Conservation (phyloP, 2,329 filamentous ascomycete species). For the Alternaria sp. region DNA sequence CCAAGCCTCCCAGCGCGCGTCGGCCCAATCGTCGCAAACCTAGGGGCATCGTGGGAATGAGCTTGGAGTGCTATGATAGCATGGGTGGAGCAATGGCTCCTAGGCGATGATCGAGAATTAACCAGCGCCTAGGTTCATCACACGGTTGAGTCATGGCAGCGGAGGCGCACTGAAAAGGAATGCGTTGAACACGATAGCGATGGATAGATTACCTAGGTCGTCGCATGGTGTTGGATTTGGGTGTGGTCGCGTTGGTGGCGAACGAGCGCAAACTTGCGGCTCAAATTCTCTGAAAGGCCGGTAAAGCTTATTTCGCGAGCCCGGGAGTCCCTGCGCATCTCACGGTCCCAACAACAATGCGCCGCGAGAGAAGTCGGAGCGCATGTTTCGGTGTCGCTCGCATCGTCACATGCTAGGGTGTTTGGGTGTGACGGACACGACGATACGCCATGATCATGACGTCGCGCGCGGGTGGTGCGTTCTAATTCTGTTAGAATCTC, state of each 20-base stretch:
- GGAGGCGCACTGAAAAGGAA: not conserved
- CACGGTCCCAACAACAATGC: constrained; percentile 36
- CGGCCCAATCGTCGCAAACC: constrained; percentile 33
- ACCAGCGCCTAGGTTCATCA: not conserved
- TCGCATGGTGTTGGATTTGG: constrained; percentile 16
- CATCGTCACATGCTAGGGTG: constrained; percentile 23
- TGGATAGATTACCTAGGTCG: constrained; percentile 3
- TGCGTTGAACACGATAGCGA: not conserved
- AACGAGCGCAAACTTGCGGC: constrained; percentile 32
- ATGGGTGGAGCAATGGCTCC: constrained; percentile 18
- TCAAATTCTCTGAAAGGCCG: constrained; percentile 27
- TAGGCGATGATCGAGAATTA: constrained; percentile 21
- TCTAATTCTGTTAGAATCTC: constrained; percentile 4
- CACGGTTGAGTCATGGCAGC: constrained; percentile 4
- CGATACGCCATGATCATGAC: not conserved
- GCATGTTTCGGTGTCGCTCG: constrained; percentile 21
- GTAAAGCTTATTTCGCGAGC: constrained; percentile 32
- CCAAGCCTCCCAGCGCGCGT: constrained; percentile 33
- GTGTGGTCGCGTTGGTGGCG: constrained; percentile 29
- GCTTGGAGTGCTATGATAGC: constrained; percentile 14
- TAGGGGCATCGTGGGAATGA: constrained; percentile 30
- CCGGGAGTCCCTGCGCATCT: constrained; percentile 23
- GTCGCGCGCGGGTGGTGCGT: not conserved
- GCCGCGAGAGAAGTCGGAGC: constrained; percentile 19
- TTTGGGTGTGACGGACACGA: not conserved